Percentiles rank a stretch among this genome's conserved stretches.
These are phyloP conservation scores for Podospora appendiculata DNA, from an alignment of 495 filamentous ascomycete genomes.

Conservation along the genomic window DNA sequence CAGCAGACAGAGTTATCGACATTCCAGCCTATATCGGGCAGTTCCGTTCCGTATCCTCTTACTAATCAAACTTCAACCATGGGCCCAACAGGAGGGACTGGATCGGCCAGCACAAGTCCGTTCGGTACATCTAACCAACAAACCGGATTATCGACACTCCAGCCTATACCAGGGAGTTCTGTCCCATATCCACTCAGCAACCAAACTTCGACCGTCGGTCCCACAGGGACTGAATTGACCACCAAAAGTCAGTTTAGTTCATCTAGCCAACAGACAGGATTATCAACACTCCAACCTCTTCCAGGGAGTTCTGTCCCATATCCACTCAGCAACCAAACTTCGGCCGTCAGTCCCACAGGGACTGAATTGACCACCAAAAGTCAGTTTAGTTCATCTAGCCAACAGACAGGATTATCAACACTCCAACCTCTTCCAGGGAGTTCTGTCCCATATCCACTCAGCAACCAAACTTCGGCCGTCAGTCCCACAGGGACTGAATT, in stretches of 20 bases:
- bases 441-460: background rate
- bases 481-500: background rate
- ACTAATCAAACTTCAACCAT: background rate
- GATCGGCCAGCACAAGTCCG: background rate
- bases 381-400: background rate
- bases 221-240: background rate
- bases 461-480: background rate
- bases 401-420: background rate
- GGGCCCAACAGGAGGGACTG: background rate
- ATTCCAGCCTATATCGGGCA: no score
- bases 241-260: background rate
- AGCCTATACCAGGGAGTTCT: background rate
- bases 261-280: background rate
- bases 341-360: conserved; percentile 1
- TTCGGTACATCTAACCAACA: background rate
- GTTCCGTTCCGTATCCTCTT: no score
- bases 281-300: background rate
- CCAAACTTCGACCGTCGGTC: background rate
- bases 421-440: background rate
- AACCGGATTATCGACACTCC: background rate
- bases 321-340: conserved; percentile 1
- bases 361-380: background rate
- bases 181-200: conserved; percentile 5
- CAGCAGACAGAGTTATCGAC: background rate
- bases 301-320: background rate